phyloP scores from a whole-genome alignment of 768 basidiomycete genomes.

The Dacryopinax spathularia region DNA sequence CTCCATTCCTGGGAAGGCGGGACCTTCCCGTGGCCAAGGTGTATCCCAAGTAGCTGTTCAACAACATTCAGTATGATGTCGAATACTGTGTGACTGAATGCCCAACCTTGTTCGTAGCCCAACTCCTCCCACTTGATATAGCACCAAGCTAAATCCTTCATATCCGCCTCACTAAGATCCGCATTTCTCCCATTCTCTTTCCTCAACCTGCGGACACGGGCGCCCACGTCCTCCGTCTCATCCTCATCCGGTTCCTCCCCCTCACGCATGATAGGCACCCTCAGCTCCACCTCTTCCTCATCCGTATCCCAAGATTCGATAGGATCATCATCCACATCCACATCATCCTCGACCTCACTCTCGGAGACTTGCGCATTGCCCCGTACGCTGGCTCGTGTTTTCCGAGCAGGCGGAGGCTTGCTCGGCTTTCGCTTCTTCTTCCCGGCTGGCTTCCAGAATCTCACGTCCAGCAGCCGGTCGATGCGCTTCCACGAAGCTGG shows the following conservation, averaged over 20 bases:
- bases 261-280: slow-evolving; percentile 6
- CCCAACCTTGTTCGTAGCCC: slow-evolving; percentile 78
- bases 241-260: slow-evolving; percentile 20
- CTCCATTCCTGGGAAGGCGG: slow-evolving; percentile 48
- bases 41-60: slow-evolving; percentile 80
- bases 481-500: slow-evolving; percentile 73
- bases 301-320: slow-evolving; percentile 18
- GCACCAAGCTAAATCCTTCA: slow-evolving; percentile 55
- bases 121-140: slow-evolving; percentile 91
- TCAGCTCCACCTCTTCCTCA: neutral
- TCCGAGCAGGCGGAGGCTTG: slow-evolving; percentile 20
- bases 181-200: slow-evolving; percentile 38
- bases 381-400: slow-evolving; percentile 19
- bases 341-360: slow-evolving; percentile 14
- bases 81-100: slow-evolving; percentile 3
- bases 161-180: slow-evolving; percentile 35
- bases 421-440: slow-evolving; percentile 17
- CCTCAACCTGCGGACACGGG: slow-evolving; percentile 13
- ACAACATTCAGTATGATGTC: neutral
- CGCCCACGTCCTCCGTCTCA: slow-evolving; percentile 22
- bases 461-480: slow-evolving; percentile 80
- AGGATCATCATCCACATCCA: slow-evolving; percentile 19
- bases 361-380: too few species aligned
- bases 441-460: slow-evolving; percentile 41
- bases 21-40: slow-evolving; percentile 49